Conservation (phyloP, 2,329 filamentous ascomycete genomes). For the Colletotrichum sansevieriae region DNA sequence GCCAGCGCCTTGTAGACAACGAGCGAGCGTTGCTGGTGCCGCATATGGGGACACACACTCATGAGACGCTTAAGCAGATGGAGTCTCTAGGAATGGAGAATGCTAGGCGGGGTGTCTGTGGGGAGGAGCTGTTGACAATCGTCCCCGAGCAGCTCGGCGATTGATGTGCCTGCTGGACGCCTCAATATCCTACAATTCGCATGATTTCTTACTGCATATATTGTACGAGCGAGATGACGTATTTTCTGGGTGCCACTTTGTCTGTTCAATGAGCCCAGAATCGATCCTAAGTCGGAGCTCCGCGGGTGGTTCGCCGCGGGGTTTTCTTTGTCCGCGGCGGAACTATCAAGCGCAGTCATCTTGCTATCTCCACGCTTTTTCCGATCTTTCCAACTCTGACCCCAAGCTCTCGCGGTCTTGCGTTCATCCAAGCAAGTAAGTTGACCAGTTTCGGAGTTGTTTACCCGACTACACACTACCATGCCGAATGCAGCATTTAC, state of each 20-base stretch:
- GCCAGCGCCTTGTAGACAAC: constrained; percentile 70
- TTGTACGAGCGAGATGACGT: neutral
- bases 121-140: constrained; percentile 41
- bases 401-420: too few relatives aligned
- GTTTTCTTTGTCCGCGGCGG: constrained; percentile 28
- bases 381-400: neutral
- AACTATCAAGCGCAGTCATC: constrained; percentile 5
- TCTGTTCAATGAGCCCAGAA: too few relatives aligned
- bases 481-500: constrained; percentile 20
- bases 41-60: constrained; percentile 76
- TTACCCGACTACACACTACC: neutral
- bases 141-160: constrained; percentile 27
- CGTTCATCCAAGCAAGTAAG: too few relatives aligned
- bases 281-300: too few relatives aligned
- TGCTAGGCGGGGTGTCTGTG: constrained; percentile 42
- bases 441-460: neutral
- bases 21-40: constrained; percentile 73
- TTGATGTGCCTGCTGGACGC: neutral
- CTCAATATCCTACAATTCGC: neutral
- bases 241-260: too few relatives aligned
- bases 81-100: constrained; percentile 49
- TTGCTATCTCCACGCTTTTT: constrained; percentile 1
- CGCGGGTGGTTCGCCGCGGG: constrained; percentile 7
- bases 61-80: constrained; percentile 59
- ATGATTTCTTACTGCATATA: neutral